A percentile compares a stretch with the other conserved stretches of the same genome.
These are phyloP conservation scores for Erigeron philadelphicus DNA, from an alignment of 140 eudicot genomes.

Conservation along the genomic window DNA sequence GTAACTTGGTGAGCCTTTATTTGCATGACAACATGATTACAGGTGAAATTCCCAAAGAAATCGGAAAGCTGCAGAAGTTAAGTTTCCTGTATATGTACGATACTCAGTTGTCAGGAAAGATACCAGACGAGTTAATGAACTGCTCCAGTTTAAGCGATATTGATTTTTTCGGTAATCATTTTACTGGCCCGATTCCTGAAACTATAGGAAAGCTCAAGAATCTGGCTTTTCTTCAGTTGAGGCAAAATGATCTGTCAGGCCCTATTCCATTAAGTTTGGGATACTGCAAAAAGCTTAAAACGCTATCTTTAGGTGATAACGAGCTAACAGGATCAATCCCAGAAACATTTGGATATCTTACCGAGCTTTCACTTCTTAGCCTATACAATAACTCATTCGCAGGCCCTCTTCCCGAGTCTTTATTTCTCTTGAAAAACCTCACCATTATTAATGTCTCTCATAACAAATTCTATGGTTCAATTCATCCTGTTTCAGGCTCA, in stretches of 20 bases:
- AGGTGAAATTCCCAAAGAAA: slow-evolving; percentile 62
- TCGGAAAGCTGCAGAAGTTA: slow-evolving; percentile 65
- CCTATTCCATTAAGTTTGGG: slow-evolving; percentile 76
- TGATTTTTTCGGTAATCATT: slow-evolving; percentile 77
- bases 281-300: slow-evolving; percentile 73
- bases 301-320: slow-evolving; percentile 67
- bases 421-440: slow-evolving; percentile 63
- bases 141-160: slow-evolving; percentile 63
- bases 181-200: slow-evolving; percentile 68
- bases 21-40: slow-evolving; percentile 75
- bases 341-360: slow-evolving; percentile 61
- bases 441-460: slow-evolving; percentile 66
- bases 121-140: slow-evolving; percentile 68
- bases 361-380: slow-evolving; percentile 56
- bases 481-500: slow-evolving; percentile 55
- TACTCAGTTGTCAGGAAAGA: slow-evolving; percentile 77
- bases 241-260: slow-evolving; percentile 79
- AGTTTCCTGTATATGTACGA: slow-evolving; percentile 69
- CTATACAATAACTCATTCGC: slow-evolving; percentile 86
- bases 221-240: slow-evolving; percentile 56
- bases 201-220: slow-evolving; percentile 71
- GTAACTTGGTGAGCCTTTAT: slow-evolving; percentile 43
- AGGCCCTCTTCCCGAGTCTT: slow-evolving; percentile 85
- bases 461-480: slow-evolving; percentile 61
- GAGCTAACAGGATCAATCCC: slow-evolving; percentile 70